Conservation (phyloP, 305 asterid genomes). For the Fraxinus nigra region DNA sequence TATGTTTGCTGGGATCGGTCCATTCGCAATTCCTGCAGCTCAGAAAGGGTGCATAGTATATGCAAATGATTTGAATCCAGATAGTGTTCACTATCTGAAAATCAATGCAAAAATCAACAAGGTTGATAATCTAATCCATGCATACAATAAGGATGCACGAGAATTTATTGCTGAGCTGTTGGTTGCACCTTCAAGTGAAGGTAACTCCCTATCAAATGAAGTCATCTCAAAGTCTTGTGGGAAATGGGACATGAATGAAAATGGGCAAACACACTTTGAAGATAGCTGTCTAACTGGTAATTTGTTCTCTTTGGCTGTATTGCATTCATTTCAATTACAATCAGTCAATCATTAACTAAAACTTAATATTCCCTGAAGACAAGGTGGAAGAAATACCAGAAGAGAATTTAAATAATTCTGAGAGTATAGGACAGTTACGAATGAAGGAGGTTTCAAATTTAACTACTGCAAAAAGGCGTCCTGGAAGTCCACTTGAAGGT, state of each 20-base stretch:
- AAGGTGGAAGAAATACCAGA: constrained; percentile 36
- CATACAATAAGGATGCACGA: constrained; percentile 83
- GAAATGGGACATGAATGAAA: constrained; percentile 28
- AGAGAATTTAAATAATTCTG: constrained; percentile 24
- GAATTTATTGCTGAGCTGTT: constrained; percentile 57
- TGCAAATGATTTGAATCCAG: constrained; percentile 93
- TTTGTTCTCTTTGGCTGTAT: constrained; percentile 14
- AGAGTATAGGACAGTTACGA: constrained; percentile 29
- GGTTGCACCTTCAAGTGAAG: constrained; percentile 52
- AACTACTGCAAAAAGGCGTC: constrained; percentile 48
- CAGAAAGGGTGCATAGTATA: constrained; percentile 86
- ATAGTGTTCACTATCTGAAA: constrained; percentile 72
- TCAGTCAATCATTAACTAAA: constrained; percentile 22
- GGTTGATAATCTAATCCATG: constrained; percentile 62
- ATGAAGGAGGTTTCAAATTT: constrained; percentile 34
- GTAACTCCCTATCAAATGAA: constrained; percentile 36
- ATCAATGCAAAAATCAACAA: constrained; percentile 73
- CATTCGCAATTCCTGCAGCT: constrained; percentile 93
- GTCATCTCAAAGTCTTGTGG: constrained; percentile 30
- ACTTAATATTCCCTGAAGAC: constrained; percentile 40
- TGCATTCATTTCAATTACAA: background rate
- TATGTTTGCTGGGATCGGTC: constrained; percentile 97
- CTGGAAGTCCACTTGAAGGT: constrained; percentile 60
- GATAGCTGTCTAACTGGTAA: constrained; percentile 41
- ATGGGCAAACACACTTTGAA: constrained; percentile 29